Conservation (phyloP, 2,329 filamentous ascomycete genomes). For the Phaeosphaeriaceae sp. region DNA sequence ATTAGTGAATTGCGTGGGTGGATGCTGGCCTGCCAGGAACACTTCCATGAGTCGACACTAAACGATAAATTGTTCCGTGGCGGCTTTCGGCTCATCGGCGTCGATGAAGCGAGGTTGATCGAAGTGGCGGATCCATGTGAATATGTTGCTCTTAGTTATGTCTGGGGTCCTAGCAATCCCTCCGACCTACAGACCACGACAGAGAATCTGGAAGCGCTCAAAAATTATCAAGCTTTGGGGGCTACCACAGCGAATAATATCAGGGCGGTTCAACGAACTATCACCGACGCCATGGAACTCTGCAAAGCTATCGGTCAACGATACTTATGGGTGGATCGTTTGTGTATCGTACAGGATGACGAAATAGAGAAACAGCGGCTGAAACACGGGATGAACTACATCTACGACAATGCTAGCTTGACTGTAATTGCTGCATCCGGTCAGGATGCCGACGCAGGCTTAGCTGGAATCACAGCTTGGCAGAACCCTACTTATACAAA, state of each 20-base stretch:
- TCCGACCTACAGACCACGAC: not conserved
- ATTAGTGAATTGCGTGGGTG: not conserved
- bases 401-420: constrained; percentile 2
- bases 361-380: not conserved
- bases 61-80: not conserved
- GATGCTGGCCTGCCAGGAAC: not conserved
- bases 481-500: not conserved
- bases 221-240: not conserved
- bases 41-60: not conserved
- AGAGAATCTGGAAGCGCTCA: not conserved
- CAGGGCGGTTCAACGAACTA: not conserved
- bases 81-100: constrained; percentile 1
- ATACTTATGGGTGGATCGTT: constrained; percentile 3
- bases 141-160: not conserved
- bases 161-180: not conserved
- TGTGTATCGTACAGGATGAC: constrained; percentile 5
- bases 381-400: not conserved
- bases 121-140: not conserved
- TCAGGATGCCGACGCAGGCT: not conserved
- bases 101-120: not conserved
- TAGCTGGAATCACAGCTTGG: not conserved
- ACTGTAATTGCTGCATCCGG: not conserved
- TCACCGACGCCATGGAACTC: not conserved
- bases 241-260: not conserved
- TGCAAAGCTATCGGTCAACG: not conserved